Evolutionary conservation across 2,329 filamentous ascomycete genomes (phyloP).

Genomic region (Fusarium brevicatenulatum): DNA sequence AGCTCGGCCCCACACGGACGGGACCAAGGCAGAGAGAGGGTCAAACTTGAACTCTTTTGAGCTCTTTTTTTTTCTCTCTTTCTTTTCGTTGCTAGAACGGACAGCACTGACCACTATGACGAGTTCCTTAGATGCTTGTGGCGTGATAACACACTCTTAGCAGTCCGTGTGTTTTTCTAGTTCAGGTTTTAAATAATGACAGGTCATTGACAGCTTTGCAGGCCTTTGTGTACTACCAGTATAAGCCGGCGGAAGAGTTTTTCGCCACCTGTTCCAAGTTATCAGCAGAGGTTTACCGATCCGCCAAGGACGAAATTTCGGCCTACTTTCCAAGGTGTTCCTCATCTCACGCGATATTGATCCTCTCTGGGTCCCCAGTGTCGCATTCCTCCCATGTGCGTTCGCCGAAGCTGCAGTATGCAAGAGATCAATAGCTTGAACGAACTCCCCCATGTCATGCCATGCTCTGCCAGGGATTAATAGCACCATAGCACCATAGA

Average conservation of each 20-base stretch:
- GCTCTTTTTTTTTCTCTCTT: background rate
- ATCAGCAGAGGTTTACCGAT: background rate
- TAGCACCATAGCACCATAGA: background rate
- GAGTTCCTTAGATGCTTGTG: background rate
- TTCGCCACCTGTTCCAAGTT: background rate
- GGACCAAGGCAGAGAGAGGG: background rate
- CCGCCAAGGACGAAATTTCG: background rate
- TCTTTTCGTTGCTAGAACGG: background rate
- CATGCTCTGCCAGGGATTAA: background rate
- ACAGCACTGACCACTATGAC: background rate
- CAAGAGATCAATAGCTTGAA: background rate
- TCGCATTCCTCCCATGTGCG: background rate
- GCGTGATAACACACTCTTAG: background rate
- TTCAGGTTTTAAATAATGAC: constrained; percentile 1
- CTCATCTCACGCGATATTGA: background rate
- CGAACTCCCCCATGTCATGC: background rate
- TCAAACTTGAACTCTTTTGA: background rate
- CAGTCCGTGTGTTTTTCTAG: background rate
- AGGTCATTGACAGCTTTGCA: background rate
- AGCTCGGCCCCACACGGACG: background rate
- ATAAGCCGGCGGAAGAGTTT: too few species aligned
- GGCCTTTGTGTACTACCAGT: too few species aligned
- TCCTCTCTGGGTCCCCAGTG: background rate
- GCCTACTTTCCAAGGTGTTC: background rate
- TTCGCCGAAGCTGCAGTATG: background rate